Evolutionary conservation across 805 yeast species (phyloP).

Genomic region (Hyphopichia homilentoma): DNA sequence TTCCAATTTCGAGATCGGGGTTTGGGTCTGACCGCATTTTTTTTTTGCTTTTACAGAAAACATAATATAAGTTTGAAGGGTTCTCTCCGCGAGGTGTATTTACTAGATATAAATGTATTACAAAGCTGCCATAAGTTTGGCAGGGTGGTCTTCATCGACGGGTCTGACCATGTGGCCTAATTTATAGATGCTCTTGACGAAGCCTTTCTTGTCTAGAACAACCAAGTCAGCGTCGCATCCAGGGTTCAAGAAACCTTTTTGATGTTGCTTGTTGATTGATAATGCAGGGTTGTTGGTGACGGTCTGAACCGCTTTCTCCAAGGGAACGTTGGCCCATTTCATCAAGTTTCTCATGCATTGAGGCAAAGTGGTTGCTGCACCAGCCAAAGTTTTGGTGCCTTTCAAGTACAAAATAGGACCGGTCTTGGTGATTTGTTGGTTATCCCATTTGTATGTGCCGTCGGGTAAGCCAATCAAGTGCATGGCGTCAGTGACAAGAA

Average conservation of each 20-base stretch:
- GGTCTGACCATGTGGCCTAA: constrained; percentile 35
- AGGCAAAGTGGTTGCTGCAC: constrained; percentile 55
- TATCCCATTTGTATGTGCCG: constrained; percentile 53
- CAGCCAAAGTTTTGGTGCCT: constrained; percentile 58
- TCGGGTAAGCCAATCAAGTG: constrained; percentile 53
- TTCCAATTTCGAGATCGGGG: too few relatives aligned
- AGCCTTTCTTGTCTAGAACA: constrained; percentile 40
- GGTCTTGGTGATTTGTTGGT: constrained; percentile 43
- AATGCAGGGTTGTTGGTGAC: constrained; percentile 53
- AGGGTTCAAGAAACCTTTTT: constrained; percentile 47
- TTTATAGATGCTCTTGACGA: constrained; percentile 48
- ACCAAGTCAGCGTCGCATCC: constrained; percentile 60
- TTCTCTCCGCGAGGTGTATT: too few relatives aligned
- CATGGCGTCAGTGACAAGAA: constrained; percentile 59
- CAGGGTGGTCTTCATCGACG: constrained; percentile 14
- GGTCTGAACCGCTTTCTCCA: constrained; percentile 53
- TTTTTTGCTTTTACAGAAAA: too few relatives aligned
- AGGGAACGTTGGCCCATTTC: constrained; percentile 45
- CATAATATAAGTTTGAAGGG: too few relatives aligned
- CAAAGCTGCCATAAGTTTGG: constrained; percentile 13
- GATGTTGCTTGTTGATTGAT: constrained; percentile 39
- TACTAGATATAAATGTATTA: too few relatives aligned
- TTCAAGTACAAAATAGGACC: constrained; percentile 46
- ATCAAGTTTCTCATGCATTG: constrained; percentile 48
- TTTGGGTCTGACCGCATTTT: too few relatives aligned